phyloP scores from a whole-genome alignment of 495 filamentous ascomycete species.

The Parathielavia hyrcaniae region DNA sequence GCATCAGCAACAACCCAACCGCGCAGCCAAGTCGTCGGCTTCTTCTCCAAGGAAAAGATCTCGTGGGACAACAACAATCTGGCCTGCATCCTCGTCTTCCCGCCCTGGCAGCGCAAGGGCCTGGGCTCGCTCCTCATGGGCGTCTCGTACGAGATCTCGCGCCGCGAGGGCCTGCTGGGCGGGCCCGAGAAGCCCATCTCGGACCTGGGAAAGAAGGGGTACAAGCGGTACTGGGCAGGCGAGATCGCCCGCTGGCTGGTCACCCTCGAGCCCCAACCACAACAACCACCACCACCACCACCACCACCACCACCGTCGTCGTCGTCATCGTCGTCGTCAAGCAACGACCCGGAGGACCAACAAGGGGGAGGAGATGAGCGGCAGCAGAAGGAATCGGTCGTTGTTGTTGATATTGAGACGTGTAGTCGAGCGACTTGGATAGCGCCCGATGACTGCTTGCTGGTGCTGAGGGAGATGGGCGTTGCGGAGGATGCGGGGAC shows the following conservation, averaged over 20 bases:
- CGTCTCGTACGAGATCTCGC: slow-evolving; percentile 86
- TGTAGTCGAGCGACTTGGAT: slow-evolving; percentile 64
- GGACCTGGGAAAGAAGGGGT: slow-evolving; percentile 72
- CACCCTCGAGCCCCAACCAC: slow-evolving; percentile 39
- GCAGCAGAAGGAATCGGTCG: slow-evolving; percentile 22
- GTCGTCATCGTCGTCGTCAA: no score
- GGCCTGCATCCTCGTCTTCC: slow-evolving; percentile 93
- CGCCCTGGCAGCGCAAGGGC: slow-evolving; percentile 86
- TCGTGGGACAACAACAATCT: slow-evolving; percentile 99
- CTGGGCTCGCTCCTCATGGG: slow-evolving; percentile 88
- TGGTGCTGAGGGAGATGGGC: slow-evolving; percentile 70
- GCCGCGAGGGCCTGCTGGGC: slow-evolving; percentile 73
- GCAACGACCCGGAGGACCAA: background rate
- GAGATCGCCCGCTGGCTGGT: slow-evolving; percentile 62
- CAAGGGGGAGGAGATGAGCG: background rate
- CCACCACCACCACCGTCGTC: no score
- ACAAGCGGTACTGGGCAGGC: slow-evolving; percentile 75
- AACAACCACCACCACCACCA: no score
- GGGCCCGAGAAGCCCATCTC: slow-evolving; percentile 92
- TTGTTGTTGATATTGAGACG: slow-evolving; percentile 35
- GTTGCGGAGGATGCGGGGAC: slow-evolving; percentile 56
- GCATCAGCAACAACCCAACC: slow-evolving; percentile 13
- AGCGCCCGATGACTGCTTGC: slow-evolving; percentile 71
- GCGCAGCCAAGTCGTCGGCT: slow-evolving; percentile 66
- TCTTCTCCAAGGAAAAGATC: slow-evolving; percentile 97